Percentiles rank a stretch among this genome's conserved stretches.
phyloP scores from a whole-genome alignment of 108 stramenopile species.

The Aureococcus anophagefferens region DNA sequence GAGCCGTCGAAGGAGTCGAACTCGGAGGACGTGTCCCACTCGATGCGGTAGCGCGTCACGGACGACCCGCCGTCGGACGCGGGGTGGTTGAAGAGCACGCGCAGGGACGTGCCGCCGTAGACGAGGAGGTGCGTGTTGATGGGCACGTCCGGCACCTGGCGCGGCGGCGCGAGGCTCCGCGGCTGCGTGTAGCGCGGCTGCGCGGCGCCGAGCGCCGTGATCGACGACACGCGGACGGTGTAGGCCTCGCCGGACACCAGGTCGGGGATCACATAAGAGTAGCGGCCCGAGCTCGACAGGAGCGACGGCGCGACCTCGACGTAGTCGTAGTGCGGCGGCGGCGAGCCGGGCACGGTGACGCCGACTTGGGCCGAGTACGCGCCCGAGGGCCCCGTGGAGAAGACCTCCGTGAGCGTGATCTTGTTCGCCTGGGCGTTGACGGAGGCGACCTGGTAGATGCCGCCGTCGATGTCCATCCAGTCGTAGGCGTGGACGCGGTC shows the following conservation, averaged over 20 bases:
- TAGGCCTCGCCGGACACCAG: slow-evolving; percentile 47
- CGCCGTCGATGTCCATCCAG: background rate
- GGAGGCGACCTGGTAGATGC: background rate
- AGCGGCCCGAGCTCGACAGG: background rate
- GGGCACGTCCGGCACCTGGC: slow-evolving; percentile 54
- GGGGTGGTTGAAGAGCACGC: slow-evolving; percentile 38
- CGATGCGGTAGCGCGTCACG: slow-evolving; percentile 57
- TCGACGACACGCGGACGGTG: slow-evolving; percentile 47
- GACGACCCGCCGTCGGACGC: slow-evolving; percentile 52
- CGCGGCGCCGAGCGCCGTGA: slow-evolving; percentile 45
- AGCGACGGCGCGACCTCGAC: background rate
- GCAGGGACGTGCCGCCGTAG: slow-evolving; percentile 27
- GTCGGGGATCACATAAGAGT: slow-evolving; percentile 28
- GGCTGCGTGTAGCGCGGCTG: slow-evolving; percentile 50
- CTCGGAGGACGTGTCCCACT: slow-evolving; percentile 58
- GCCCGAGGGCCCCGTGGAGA: slow-evolving; percentile 5
- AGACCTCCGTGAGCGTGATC: slow-evolving; percentile 17
- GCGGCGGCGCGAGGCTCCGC: slow-evolving; percentile 46
- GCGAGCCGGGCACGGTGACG: slow-evolving; percentile 10
- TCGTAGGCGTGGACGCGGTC: background rate
- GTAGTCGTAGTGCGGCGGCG: slow-evolving; percentile 34
- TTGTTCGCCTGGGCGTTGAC: background rate
- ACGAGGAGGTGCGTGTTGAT: slow-evolving; percentile 34
- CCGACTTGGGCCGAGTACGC: slow-evolving; percentile 15
- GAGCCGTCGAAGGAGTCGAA: slow-evolving; percentile 51